Base-by-base conservation (phyloP, 495 filamentous ascomycete genomes). In the Pseudoneurospora amorphoporcata region DNA sequence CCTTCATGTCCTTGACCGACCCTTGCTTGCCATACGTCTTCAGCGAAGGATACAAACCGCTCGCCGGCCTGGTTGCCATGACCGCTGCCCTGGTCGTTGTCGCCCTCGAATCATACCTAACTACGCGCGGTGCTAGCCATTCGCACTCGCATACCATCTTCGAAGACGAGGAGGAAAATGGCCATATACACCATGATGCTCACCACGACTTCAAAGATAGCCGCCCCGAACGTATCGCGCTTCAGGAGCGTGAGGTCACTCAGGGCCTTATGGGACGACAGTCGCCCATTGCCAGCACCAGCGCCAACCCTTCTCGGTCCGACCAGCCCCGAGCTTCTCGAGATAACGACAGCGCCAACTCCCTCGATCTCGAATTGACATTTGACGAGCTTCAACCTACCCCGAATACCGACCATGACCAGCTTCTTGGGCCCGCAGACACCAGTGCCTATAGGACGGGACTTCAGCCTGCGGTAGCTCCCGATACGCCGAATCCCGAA, bases 41-140 rank as follows among this genome's bases (percentile, higher is more conserved):
- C 87, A 94, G 87, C 76, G 76, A 88, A 61, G 85, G 86, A 37
- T 96, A 93, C 79, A 87, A 85, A 35, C 91, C 92, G 23, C 91
- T 94, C 82, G 88, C 92, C 14, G 92, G 92, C 0, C 84, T 93
- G 47, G 86, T 95, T 65, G 92, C 92, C 47, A 94, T 95, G 92
- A 78, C 87, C 0, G 88, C 91, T 1, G 92, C 92, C 29, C 85
- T 96, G 70, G 85, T 89, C 19, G 92, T 96, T 10, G 90, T 92
- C 3, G 81, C 86, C 4, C 81, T 96, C 53, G 93, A 96, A 78
- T 94, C 94, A 82, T 90, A 92, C 75, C 89, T 96, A 73, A 86
- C 86, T 3, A 86, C 84, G 12, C 79, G 86, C 43, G 87, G 87
- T 35, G 87, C 86, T 1, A 80, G 83, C 19, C 86, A 88, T 75